These are phyloP conservation scores for Raffaelea albimanens DNA, from an alignment of 2,329 filamentous ascomycete species.

Conservation along the genomic window DNA sequence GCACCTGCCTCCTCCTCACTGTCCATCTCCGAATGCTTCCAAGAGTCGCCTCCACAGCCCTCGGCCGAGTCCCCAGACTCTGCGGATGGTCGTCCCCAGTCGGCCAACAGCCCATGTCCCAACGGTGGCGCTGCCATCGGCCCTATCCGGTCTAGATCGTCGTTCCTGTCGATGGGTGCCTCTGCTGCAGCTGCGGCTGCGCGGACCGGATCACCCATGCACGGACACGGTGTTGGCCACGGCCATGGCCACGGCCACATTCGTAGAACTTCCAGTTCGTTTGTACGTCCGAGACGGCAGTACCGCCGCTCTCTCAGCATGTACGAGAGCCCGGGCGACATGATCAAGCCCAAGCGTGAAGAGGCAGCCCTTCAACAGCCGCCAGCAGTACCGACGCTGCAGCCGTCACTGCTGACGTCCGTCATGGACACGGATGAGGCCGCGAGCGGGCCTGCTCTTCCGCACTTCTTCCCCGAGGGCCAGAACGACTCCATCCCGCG, in stretches of 20 bases:
- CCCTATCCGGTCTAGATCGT: constrained; percentile 54
- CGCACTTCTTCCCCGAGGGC: constrained; percentile 74
- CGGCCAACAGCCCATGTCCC: constrained; percentile 45
- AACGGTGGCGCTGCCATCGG: constrained; percentile 42
- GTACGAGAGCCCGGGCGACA: constrained; percentile 86
- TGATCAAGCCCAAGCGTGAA: constrained; percentile 70
- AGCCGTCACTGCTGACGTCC: constrained; percentile 54
- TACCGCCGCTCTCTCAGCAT: constrained; percentile 92
- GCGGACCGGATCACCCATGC: constrained; percentile 65
- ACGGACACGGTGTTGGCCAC: constrained; percentile 1
- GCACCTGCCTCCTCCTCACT: constrained; percentile 39
- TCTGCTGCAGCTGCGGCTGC: constrained; percentile 29
- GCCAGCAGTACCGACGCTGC: constrained; percentile 32
- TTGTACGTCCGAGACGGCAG: constrained; percentile 72
- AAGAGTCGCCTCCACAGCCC: constrained; percentile 62
- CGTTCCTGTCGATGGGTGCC: constrained; percentile 49
- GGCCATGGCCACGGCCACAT: constrained; percentile 38
- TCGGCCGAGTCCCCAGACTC: background rate
- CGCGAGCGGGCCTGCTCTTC: constrained; percentile 61
- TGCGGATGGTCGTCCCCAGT: constrained; percentile 49
- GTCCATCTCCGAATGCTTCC: constrained; percentile 71
- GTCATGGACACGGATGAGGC: constrained; percentile 75
- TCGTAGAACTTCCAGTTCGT: constrained; percentile 63
- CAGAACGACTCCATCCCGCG: constrained; percentile 80
- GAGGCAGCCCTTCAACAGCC: constrained; percentile 28